Evolutionary conservation across 2,329 filamentous ascomycete genomes (phyloP).

Genomic region (Trichophyton benhamiae): DNA sequence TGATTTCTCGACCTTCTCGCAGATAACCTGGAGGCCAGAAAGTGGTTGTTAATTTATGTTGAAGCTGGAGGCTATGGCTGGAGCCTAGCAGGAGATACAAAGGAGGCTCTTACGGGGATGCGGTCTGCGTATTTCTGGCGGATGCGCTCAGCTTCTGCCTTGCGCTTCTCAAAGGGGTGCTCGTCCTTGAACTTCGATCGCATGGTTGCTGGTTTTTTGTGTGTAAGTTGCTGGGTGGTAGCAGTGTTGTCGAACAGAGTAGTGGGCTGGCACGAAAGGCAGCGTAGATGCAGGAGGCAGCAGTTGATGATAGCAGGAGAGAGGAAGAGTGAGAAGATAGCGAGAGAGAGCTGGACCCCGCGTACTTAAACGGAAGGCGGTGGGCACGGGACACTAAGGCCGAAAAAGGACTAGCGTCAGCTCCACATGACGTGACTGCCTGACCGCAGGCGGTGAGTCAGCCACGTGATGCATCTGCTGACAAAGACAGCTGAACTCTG

Average conservation of each 20-base stretch:
- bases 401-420: background rate
- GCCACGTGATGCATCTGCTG: slow-evolving; percentile 1
- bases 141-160: slow-evolving; percentile 98
- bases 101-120: slow-evolving; percentile 59
- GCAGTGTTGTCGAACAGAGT: background rate
- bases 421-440: background rate
- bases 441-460: slow-evolving; percentile 4
- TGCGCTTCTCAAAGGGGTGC: slow-evolving; percentile 99
- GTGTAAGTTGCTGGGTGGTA: background rate
- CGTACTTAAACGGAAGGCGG: slow-evolving; percentile 4
- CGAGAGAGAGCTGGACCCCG: slow-evolving; percentile 3
- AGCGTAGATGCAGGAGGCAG: background rate
- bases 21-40: slow-evolving; percentile 62
- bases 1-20: slow-evolving; percentile 98
- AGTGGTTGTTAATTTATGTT: background rate
- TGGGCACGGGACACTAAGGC: slow-evolving; percentile 2
- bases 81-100: background rate
- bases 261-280: background rate
- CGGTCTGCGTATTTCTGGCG: slow-evolving; percentile 98
- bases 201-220: slow-evolving; percentile 47
- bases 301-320: background rate
- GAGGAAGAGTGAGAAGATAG: background rate
- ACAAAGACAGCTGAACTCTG: background rate
- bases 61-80: background rate
- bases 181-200: slow-evolving; percentile 99